A percentile compares a stretch with the other conserved stretches of the same genome.
Evolutionary conservation across 768 basidiomycete species (phyloP).

Genomic region (Calocybe gangraenosa): DNA sequence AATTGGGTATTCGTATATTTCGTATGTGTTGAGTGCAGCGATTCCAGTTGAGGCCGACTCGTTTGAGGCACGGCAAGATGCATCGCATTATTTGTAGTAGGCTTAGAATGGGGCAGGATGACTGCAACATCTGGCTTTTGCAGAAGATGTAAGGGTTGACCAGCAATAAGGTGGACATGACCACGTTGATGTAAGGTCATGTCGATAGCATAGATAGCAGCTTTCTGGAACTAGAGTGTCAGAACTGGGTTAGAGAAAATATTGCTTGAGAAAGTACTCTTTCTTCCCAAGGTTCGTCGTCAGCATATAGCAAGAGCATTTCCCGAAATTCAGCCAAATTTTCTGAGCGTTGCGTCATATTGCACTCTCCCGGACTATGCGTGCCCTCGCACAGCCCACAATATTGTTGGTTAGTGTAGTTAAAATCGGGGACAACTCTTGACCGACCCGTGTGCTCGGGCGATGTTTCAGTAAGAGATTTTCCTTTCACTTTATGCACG

Average conservation of each 20-base stretch:
- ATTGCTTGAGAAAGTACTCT: constrained; percentile 40
- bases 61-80: no score
- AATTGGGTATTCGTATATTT: no score
- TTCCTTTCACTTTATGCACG: constrained; percentile 16
- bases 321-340: constrained; percentile 68
- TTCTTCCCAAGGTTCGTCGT: constrained; percentile 62
- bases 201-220: constrained; percentile 70
- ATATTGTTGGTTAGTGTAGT: constrained; percentile 12
- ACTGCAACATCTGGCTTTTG: constrained; percentile 14
- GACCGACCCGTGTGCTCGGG: constrained; percentile 1
- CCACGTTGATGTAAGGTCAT: constrained; percentile 54
- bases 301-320: constrained; percentile 59
- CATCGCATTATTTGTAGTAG: no score
- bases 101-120: neutral
- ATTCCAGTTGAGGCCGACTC: neutral
- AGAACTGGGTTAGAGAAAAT: neutral
- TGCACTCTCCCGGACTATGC: constrained; percentile 50
- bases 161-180: constrained; percentile 49
- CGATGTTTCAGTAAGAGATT: constrained; percentile 1
- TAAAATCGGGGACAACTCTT: constrained; percentile 4
- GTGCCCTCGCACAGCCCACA: constrained; percentile 62
- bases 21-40: neutral
- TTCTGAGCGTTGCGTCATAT: constrained; percentile 61
- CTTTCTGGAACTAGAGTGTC: constrained; percentile 29
- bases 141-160: constrained; percentile 61